Percentiles rank a stretch among this genome's conserved stretches.
Evolutionary conservation across 257 asterid genomes (phyloP).

Genomic region (Solanum tarapatanum): DNA sequence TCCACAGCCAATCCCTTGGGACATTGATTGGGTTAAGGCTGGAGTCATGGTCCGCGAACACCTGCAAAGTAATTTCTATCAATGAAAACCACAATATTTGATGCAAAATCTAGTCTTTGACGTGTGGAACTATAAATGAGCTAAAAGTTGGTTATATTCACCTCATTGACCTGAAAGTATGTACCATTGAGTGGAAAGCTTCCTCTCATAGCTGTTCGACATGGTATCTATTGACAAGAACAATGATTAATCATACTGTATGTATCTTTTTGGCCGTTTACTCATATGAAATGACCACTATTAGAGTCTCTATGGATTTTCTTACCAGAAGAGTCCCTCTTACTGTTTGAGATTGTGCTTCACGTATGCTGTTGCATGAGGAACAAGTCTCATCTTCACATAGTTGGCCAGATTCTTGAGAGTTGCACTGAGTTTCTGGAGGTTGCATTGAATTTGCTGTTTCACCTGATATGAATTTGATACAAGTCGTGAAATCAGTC

Average conservation of each 20-base stretch:
- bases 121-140: neutral
- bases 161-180: constrained; percentile 98
- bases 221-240: constrained; percentile 58
- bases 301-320: neutral
- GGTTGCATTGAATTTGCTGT: constrained; percentile 74
- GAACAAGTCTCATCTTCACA: constrained; percentile 72
- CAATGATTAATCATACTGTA: neutral
- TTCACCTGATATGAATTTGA: constrained; percentile 51
- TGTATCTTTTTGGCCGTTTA: neutral
- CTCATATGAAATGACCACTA: neutral
- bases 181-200: constrained; percentile 98
- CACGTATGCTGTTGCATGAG: constrained; percentile 83
- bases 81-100: constrained; percentile 4
- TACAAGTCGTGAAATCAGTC: constrained; percentile 2
- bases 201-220: constrained; percentile 99
- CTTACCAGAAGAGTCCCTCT: constrained; percentile 94
- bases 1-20: constrained; percentile 91
- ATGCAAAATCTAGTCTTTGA: neutral
- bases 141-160: constrained; percentile 13
- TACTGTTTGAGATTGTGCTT: constrained; percentile 73
- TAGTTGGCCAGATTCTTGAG: constrained; percentile 46
- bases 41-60: constrained; percentile 88
- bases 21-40: constrained; percentile 71
- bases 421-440: constrained; percentile 67
- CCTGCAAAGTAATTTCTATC: constrained; percentile 32